Evolutionary conservation across 768 basidiomycete species (phyloP), one percentile per base, ranked within the genome.

Genomic region (Roridomyces roridus): DNA sequence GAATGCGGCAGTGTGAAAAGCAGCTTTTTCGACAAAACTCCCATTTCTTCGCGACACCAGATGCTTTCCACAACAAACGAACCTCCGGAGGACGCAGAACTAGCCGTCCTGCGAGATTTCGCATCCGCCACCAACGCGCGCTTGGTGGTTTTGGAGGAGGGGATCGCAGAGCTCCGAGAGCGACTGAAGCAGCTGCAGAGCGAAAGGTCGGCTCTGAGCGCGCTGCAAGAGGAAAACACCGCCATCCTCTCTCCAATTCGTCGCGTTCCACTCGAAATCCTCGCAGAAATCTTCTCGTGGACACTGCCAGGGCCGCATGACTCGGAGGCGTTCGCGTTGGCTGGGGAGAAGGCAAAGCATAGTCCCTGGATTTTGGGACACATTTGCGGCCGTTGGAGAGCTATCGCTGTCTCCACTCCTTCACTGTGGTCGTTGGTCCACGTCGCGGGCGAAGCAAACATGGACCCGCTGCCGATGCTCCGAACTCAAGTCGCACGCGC

Each of bases 261-360:
- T 10, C 37, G 45, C 20, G 40, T 54, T 4, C 52, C 52, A 14
- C 37, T 45, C 2, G 51, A 54, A 21, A 28, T 54, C 3, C 44
- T 54, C 7, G 52, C 24, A 5, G 45, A 46, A 23, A 54, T 54
- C 37, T 54, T 54, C 15, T 45, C 44, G n/a, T 54, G 44, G 37
- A 40, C 48, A 18, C 39, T 50, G 36, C 26, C 48, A 2, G 26
- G 17, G 24, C 24, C 21, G 12, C 5, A 24, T 14, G 42, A 18
- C 4, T 15, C 24, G 25, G 20, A 9, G 18, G 14, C 42, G n/a
- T n/a, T n/a, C n/a, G n/a, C n/a, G n/a, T n/a, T 25, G 14, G 5
- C 11, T 24, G 12, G 25, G 15, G 5, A 26, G n/a, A 14, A 5
- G 26, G n/a, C 24, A 8, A 29, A 2, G 28, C 11, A 37, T 15